phyloP scores from a whole-genome alignment of 2,329 filamentous ascomycete species.

The Atkinsonella hypoxylon region DNA sequence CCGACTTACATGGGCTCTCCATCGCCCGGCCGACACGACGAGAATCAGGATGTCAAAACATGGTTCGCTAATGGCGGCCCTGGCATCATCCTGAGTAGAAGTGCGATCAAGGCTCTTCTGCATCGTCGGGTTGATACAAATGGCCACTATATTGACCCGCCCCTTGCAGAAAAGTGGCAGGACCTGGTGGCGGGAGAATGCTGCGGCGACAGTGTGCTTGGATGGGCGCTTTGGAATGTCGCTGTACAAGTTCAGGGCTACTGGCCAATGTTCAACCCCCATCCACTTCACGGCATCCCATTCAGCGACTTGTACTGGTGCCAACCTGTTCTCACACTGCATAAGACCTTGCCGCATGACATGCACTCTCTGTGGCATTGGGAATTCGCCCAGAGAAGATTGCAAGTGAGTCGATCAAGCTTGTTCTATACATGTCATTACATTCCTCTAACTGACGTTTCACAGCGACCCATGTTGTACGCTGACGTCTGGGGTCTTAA shows the following conservation, averaged over 20 bases:
- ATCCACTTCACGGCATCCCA: slow-evolving; percentile 39
- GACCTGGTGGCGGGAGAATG: slow-evolving; percentile 30
- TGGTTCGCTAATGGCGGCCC: slow-evolving; percentile 46
- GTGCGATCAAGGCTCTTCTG: slow-evolving; percentile 34
- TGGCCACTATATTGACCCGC: slow-evolving; percentile 28
- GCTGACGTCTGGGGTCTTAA: slow-evolving; percentile 25
- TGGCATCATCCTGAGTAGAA: slow-evolving; percentile 41
- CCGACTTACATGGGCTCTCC: slow-evolving; percentile 41
- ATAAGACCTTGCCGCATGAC: slow-evolving; percentile 41
- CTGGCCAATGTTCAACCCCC: slow-evolving; percentile 44
- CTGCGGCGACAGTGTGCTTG: slow-evolving; percentile 41
- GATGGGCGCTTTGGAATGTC: slow-evolving; percentile 32
- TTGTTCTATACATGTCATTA: no score
- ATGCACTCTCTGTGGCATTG: slow-evolving; percentile 39
- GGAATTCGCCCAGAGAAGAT: slow-evolving; percentile 37
- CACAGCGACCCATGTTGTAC: slow-evolving; percentile 24
- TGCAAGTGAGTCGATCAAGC: slow-evolving; percentile 17
- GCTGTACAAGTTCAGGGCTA: slow-evolving; percentile 30
- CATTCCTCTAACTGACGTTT: not conserved
- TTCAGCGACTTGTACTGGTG: slow-evolving; percentile 41
- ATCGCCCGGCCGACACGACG: slow-evolving; percentile 28
- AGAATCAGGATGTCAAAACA: slow-evolving; percentile 21
- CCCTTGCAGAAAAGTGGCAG: slow-evolving; percentile 35
- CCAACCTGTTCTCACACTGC: slow-evolving; percentile 43
- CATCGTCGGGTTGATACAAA: slow-evolving; percentile 20